These are phyloP conservation scores for Erigeron canadensis DNA, from an alignment of 129 eudicot genomes.

Conservation along the genomic window DNA sequence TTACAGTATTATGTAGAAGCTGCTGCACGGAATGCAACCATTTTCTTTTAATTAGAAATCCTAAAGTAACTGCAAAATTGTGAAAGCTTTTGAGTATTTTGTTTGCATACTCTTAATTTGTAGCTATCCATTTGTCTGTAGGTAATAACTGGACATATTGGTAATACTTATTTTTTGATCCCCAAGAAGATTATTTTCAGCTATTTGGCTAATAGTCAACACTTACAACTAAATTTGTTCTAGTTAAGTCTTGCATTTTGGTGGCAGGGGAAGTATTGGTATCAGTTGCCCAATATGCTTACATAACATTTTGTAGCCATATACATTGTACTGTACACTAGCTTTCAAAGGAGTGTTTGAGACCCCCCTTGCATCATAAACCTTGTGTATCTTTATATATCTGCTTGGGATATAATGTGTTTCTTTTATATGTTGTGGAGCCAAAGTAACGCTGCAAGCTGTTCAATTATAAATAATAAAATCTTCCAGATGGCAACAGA, in stretches of 20 bases:
- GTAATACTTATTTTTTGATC: background rate
- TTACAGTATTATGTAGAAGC: background rate
- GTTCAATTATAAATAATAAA: background rate
- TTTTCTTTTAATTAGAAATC: background rate
- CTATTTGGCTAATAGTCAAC: background rate
- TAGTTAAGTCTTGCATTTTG: background rate
- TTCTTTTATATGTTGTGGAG: slow-evolving; percentile 1
- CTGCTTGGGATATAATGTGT: background rate
- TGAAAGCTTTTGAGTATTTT: background rate
- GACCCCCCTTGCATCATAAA: background rate
- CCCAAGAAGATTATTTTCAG: background rate
- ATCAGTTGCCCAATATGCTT: background rate
- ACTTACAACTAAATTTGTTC: background rate
- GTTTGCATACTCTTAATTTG: background rate
- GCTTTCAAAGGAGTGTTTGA: background rate
- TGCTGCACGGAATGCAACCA: background rate
- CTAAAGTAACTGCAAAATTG: background rate
- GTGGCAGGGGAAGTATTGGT: background rate
- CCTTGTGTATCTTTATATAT: background rate
- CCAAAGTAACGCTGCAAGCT: background rate
- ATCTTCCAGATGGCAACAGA: background rate
- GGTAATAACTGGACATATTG: background rate
- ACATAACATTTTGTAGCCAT: slow-evolving; percentile 7
- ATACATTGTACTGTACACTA: background rate
- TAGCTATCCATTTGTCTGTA: background rate